Percentiles rank a stretch among this genome's conserved stretches.
phyloP scores from a whole-genome alignment of 257 asterid genomes.

The Nemophila menziesii region DNA sequence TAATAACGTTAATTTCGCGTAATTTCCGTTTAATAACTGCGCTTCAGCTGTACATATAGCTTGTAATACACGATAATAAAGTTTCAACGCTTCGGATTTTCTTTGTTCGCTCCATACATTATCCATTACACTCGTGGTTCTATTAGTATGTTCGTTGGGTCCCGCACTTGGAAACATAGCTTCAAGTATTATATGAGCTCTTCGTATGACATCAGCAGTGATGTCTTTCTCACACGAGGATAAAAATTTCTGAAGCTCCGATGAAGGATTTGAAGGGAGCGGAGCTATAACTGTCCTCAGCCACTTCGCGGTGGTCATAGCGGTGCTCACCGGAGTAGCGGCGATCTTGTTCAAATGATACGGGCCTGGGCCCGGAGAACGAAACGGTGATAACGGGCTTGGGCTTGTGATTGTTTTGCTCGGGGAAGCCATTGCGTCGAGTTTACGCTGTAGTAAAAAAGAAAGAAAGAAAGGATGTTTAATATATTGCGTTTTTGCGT shows the following conservation, averaged over 20 bases:
- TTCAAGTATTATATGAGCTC: constrained; percentile 83
- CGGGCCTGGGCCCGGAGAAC: no score
- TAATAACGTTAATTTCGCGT: constrained; percentile 77
- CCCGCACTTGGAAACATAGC: constrained; percentile 93
- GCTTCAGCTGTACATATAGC: constrained; percentile 92
- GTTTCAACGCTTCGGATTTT: constrained; percentile 77
- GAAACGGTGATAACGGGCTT: constrained; percentile 57
- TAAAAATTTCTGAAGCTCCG: constrained; percentile 66
- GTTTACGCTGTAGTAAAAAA: constrained; percentile 55
- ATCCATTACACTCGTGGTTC: constrained; percentile 77
- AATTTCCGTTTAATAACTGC: constrained; percentile 54
- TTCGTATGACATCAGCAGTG: constrained; percentile 67
- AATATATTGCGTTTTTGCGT: no score
- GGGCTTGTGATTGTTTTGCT: constrained; percentile 69
- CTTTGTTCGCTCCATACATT: constrained; percentile 96
- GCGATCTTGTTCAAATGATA: no score
- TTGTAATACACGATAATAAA: constrained; percentile 81
- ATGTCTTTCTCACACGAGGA: constrained; percentile 80
- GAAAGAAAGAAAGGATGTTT: constrained; percentile 1
- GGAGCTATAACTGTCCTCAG: constrained; percentile 78
- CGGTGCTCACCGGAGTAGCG: constrained; percentile 96
- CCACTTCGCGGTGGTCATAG: constrained; percentile 98
- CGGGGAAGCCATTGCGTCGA: constrained; percentile 68
- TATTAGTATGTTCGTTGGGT: constrained; percentile 45
- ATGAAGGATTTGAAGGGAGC: constrained; percentile 73